Base-by-base conservation (phyloP, 441 rosid species). In the Pelargonium citronellum region DNA sequence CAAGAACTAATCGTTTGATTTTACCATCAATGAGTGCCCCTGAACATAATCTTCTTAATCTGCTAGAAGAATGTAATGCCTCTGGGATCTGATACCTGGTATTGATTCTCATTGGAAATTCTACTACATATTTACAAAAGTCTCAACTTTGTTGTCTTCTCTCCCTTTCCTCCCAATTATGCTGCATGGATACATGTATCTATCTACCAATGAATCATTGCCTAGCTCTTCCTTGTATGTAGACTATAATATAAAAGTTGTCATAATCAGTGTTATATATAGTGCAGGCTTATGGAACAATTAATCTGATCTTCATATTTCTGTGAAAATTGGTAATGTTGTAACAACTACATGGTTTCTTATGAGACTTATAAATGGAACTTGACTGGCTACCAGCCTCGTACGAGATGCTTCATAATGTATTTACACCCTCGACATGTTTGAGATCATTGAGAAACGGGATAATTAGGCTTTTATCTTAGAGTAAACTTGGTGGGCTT, bases 31-130 rank as follows among this genome's bases (percentile, higher is more conserved):
- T 47, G 53, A 47, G 53, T 47, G 53, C 53, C 1, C 53, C 53
- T 3, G 53, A 47, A n/a, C 53, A 47, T 10, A n/a, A 47, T 47
- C 53, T 47, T 47, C 53, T 47, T 1, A 47, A 47, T 47, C 13
- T 47, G 53, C 53, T 47, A 47, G 53, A 47, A 47, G 53, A 47
- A 47, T 47, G 53, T 47, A 47, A 47, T 47, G 53, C 53, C n/a
- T 47, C 53, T 47, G 53, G 53, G n/a, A 47, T 47, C 53, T 47
- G 12, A 47, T 47, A 47, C n/a, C n/a, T 47, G 13, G n/a, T 11
- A 9, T 47, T 47, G 47, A 24, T 24, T 24, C 27, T 24, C 27
- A 24, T 24, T 24, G 27, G 9, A 43, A 43, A 43, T 47, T 9
- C 12, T 10, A 11, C n/a, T 47, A 47, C 53, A 47, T 0, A 0